Percentiles rank a stretch among this genome's conserved stretches.
Conservation (phyloP, 805 yeast genomes). For the Debaryomyces hansenii region DNA sequence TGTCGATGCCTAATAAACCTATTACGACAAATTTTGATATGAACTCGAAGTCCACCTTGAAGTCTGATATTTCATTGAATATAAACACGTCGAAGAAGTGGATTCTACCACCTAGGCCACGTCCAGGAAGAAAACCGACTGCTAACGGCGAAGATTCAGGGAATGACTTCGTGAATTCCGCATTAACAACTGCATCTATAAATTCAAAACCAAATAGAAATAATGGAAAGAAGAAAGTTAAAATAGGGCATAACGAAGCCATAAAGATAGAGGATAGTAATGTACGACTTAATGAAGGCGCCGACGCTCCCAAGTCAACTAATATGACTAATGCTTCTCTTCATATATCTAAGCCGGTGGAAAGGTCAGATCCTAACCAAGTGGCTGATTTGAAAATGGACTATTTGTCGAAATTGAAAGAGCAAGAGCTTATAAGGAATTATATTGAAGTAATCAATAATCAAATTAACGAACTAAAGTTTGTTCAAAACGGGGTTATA, state of each 20-base stretch:
- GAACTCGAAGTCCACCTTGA: conserved; percentile 16
- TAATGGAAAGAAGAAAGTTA: conserved; percentile 1
- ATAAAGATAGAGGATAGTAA: background rate
- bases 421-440: conserved; percentile 42
- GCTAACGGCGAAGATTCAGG: conserved; percentile 4
- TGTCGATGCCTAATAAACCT: conserved; percentile 25
- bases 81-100: conserved; percentile 41
- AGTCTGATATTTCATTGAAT: conserved; percentile 20
- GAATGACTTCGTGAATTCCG: conserved; percentile 1
- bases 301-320: background rate
- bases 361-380: conserved; percentile 8
- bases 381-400: conserved; percentile 26
- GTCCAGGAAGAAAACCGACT: conserved; percentile 43
- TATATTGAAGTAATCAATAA: conserved; percentile 42
- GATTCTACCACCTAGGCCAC: conserved; percentile 42
- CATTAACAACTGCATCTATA: background rate
- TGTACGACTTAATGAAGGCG: background rate
- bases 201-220: background rate
- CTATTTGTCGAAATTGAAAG: conserved; percentile 39
- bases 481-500: conserved; percentile 45
- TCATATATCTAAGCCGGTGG: background rate
- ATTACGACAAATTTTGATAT: conserved; percentile 18
- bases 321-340: background rate
- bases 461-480: conserved; percentile 43
- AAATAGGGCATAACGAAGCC: conserved; percentile 1